Conservation (phyloP, 306 rosid species). For the Lagenaria siceraria region DNA sequence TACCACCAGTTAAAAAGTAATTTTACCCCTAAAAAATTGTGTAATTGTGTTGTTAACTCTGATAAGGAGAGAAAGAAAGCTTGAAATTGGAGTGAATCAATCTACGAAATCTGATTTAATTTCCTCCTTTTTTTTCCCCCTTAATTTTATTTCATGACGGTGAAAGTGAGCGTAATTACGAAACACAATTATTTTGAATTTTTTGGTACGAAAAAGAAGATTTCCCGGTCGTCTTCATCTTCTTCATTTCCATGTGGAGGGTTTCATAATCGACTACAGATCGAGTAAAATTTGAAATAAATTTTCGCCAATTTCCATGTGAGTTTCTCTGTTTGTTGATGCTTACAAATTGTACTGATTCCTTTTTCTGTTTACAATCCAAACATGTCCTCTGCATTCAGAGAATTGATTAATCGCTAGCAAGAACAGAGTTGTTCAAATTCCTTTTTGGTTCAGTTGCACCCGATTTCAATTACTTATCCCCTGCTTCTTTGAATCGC, state of each 20-base stretch:
- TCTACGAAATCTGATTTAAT: too few relatives aligned
- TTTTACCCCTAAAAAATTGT: too few relatives aligned
- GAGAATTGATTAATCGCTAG: not conserved
- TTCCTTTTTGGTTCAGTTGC: not conserved
- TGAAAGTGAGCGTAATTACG: not conserved
- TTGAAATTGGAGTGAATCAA: not conserved
- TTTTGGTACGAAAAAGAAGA: not conserved
- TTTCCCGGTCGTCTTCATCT: not conserved
- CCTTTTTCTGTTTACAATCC: not conserved
- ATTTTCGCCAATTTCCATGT: not conserved
- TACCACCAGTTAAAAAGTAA: too few relatives aligned
- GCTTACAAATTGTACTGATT: not conserved
- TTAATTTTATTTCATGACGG: too few relatives aligned
- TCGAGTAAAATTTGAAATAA: not conserved
- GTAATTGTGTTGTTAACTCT: too few relatives aligned
- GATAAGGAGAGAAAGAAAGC: not conserved
- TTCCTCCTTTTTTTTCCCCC: too few relatives aligned
- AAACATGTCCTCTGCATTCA: not conserved
- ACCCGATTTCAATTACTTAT: not conserved
- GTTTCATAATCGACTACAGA: not conserved
- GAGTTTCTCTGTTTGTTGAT: conserved; percentile 2
- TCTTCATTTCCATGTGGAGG: not conserved
- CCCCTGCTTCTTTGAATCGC: not conserved
- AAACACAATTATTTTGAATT: not conserved
- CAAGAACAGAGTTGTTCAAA: not conserved